Evolutionary conservation across 306 rosid genomes (phyloP), one percentile per base, ranked within the genome.

Genomic region (Lathyrus oleraceus): DNA sequence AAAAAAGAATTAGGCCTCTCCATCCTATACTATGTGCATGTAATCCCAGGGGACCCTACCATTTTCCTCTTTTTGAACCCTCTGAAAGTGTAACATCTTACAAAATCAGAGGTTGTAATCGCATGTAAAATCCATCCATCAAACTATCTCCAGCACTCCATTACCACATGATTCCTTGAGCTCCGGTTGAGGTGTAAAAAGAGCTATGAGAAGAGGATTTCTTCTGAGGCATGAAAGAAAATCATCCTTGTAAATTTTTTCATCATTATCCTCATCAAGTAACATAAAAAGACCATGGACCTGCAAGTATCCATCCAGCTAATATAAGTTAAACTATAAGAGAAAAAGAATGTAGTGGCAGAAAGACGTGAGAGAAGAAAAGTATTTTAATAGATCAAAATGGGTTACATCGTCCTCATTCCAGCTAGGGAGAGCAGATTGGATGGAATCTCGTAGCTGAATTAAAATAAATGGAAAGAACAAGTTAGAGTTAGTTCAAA

Each of bases 151-250:
- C 63, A 58, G 28, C 52, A 62, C 71, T 79, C 79, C 74, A 69
- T 57, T 40, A 39, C 40, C 77, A 30, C 68, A 66, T 0, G 66
- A 70, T 39, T 79, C 87, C 23, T 80, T 80, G 27, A 57, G 78
- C 70, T 61, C 69, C n/a, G 72, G 80, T 71, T 78, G 85, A 56
- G 86, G 81, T 15, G 79, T 77, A 81, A 94, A 89, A 73, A 94
- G 84, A 6, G 96, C 95, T 36, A 87, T 79, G 61, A 94, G 81
- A 80, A 94, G 85, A 44, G 99, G 99, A 69, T 89, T 89, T 75
- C 12, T 77, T 81, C 76, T 84, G 23, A 94, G 79, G 76, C 91
- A 85, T 38, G 84, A 43, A 36, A 70, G 65, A 70, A 89, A 87
- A 28, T 87, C 95, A 30, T 82, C 86, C 84, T 85, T 83, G 83